Conservation (phyloP, 192 early-diverging fungal genomes). For the Gryganskiella cystojenkinii region DNA sequence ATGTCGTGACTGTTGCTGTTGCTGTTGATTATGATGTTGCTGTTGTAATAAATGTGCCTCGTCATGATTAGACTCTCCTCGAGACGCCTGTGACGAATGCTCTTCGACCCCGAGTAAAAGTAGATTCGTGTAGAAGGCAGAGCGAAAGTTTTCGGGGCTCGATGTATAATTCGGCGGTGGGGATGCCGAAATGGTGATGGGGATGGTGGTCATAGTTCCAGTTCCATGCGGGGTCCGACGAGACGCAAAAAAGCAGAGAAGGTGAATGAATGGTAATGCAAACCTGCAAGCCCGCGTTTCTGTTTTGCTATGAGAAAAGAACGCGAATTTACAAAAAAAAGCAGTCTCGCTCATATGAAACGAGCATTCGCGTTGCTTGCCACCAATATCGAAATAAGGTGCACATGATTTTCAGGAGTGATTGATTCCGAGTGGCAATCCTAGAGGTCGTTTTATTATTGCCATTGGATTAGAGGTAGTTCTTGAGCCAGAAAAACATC, state of each 20-base stretch:
- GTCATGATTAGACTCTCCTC: neutral
- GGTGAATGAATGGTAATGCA: no score
- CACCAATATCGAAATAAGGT: no score
- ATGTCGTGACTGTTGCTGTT: constrained; percentile 2
- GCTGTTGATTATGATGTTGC: neutral
- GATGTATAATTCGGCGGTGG: neutral
- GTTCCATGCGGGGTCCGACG: no score
- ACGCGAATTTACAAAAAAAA: no score
- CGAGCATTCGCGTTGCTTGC: no score
- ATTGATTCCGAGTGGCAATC: neutral
- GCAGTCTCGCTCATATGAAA: no score
- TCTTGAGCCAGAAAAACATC: constrained; percentile 69
- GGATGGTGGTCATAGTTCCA: neutral
- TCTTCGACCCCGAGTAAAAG: neutral
- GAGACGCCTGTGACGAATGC: neutral
- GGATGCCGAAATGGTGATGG: neutral
- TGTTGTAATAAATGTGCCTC: no score
- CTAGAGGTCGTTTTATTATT: neutral
- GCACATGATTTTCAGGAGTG: no score
- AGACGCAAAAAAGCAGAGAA: no score
- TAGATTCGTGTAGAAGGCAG: neutral
- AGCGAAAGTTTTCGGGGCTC: neutral
- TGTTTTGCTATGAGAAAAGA: no score
- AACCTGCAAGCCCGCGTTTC: no score
- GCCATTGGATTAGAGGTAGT: constrained; percentile 56